Evolutionary conservation across 345 rosid genomes (phyloP).

Genomic region (Boechera stricta): DNA sequence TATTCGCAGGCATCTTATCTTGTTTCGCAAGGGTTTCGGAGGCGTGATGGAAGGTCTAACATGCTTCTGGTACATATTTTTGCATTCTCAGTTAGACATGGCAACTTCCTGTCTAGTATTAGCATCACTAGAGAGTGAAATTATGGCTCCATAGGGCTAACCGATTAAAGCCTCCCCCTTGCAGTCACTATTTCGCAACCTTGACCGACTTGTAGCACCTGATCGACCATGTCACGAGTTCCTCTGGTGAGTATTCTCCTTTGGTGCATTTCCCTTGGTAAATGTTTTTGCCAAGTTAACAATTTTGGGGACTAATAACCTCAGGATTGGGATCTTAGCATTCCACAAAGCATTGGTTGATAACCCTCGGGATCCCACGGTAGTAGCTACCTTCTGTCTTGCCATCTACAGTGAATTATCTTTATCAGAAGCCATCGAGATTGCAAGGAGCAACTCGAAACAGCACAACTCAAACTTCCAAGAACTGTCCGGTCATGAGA

Average conservation of each 20-base stretch:
- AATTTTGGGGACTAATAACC: not conserved
- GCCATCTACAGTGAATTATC: constrained; percentile 46
- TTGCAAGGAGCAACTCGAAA: constrained; percentile 54
- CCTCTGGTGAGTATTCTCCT: constrained; percentile 56
- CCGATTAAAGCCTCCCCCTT: constrained; percentile 3
- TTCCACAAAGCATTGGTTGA: constrained; percentile 69
- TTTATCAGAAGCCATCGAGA: constrained; percentile 52
- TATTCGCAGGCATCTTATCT: constrained; percentile 58
- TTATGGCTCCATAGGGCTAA: constrained; percentile 9
- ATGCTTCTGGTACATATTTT: constrained; percentile 60
- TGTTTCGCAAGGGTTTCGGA: constrained; percentile 54
- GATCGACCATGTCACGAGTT: constrained; percentile 70
- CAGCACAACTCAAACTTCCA: constrained; percentile 48
- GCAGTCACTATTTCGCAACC: constrained; percentile 58
- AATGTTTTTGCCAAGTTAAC: constrained; percentile 9
- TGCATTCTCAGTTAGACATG: constrained; percentile 16
- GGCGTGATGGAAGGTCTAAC: constrained; percentile 66
- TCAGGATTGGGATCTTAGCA: constrained; percentile 72
- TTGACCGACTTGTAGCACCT: constrained; percentile 70
- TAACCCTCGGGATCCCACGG: constrained; percentile 62
- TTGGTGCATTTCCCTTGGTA: constrained; percentile 10
- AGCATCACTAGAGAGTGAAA: constrained; percentile 12
- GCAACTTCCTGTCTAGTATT: not conserved
- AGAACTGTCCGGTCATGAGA: constrained; percentile 46
- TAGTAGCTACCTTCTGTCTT: constrained; percentile 47